Percentiles rank a stretch among this genome's conserved stretches.
Evolutionary conservation across 108 stramenopile species (phyloP).

Genomic region (Mediolabrus comicus): DNA sequence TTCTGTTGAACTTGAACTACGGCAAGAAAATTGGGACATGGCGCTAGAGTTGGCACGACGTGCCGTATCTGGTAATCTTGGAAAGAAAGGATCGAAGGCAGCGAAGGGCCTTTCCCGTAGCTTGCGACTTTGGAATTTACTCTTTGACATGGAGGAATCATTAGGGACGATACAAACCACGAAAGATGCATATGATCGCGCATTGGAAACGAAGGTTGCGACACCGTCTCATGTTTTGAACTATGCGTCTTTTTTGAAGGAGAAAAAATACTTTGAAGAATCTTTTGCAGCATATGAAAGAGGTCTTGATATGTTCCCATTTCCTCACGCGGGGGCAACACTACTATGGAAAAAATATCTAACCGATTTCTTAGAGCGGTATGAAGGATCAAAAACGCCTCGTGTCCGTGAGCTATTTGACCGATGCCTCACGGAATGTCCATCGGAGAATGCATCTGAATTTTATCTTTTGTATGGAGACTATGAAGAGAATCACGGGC

Average conservation of each 20-base stretch:
- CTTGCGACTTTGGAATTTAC: constrained; percentile 88
- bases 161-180: constrained; percentile 92
- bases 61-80: constrained; percentile 54
- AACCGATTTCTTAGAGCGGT: constrained; percentile 85
- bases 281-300: constrained; percentile 88
- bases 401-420: constrained; percentile 94
- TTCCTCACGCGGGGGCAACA: constrained; percentile 86
- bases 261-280: constrained; percentile 95
- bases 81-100: constrained; percentile 33
- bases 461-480: constrained; percentile 91
- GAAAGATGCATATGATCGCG: constrained; percentile 93
- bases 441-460: constrained; percentile 82
- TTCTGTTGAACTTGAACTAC: constrained; percentile 95
- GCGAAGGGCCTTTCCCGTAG: constrained; percentile 58
- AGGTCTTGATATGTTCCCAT: constrained; percentile 90
- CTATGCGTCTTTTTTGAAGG: constrained; percentile 90
- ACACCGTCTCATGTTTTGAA: constrained; percentile 95
- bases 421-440: constrained; percentile 83
- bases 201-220: constrained; percentile 91
- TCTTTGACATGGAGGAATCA: constrained; percentile 97
- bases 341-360: constrained; percentile 92
- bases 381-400: constrained; percentile 92
- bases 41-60: constrained; percentile 82
- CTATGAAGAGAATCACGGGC: constrained; percentile 95
- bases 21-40: constrained; percentile 87